Evolutionary conservation across 75 land plant species (phyloP).

Genomic region (Gnetum montanum): DNA sequence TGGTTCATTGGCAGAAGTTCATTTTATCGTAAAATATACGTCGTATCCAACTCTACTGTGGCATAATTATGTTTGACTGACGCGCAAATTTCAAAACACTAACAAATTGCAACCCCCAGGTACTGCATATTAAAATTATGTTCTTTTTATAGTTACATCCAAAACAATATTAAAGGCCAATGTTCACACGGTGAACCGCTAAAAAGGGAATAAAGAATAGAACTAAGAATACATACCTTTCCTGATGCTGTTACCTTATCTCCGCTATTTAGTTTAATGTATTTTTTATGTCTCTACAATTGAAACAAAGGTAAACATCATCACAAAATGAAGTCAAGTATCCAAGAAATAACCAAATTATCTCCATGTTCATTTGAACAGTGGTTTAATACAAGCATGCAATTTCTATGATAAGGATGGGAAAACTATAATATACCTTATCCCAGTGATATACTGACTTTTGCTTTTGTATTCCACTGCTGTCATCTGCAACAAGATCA

Average conservation of each 20-base stretch:
- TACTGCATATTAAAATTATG: too few relatives aligned
- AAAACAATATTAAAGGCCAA: too few relatives aligned
- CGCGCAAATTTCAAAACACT: too few relatives aligned
- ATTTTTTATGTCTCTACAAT: constrained; percentile 86
- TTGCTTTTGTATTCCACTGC: constrained; percentile 59
- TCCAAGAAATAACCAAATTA: neutral
- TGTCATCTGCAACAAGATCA: constrained; percentile 95
- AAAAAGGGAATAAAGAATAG: too few relatives aligned
- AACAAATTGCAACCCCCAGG: too few relatives aligned
- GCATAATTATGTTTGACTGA: too few relatives aligned
- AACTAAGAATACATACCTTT: constrained; percentile 49
- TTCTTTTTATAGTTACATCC: too few relatives aligned
- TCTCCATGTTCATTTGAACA: neutral
- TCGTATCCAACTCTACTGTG: too few relatives aligned
- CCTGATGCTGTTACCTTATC: constrained; percentile 89
- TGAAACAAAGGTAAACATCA: constrained; percentile 5
- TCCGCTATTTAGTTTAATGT: constrained; percentile 82
- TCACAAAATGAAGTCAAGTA: neutral
- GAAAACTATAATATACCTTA: constrained; percentile 37
- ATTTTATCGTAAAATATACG: too few relatives aligned
- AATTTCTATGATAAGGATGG: neutral
- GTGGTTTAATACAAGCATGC: neutral
- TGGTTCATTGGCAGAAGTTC: too few relatives aligned
- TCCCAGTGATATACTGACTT: constrained; percentile 92
- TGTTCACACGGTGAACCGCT: too few relatives aligned